Conservation (phyloP, 768 basidiomycete genomes). For the Multifurca ochricompacta region DNA sequence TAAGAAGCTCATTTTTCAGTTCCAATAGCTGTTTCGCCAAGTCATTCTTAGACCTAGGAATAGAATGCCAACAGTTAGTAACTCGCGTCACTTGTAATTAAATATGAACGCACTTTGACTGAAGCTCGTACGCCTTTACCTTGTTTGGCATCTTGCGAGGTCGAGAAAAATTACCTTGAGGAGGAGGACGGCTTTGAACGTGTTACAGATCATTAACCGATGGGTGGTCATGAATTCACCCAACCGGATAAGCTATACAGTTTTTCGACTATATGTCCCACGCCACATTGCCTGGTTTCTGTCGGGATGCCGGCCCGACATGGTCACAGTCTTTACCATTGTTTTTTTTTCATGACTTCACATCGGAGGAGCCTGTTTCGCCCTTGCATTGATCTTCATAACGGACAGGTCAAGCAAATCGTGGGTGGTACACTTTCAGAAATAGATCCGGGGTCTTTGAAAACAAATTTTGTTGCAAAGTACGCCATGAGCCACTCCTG, state of each 20-base stretch:
- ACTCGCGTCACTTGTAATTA: neutral
- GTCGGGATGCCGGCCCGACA: slow-evolving; percentile 1
- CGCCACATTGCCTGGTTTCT: slow-evolving; percentile 24
- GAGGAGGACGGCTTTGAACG: slow-evolving; percentile 26
- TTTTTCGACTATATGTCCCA: slow-evolving; percentile 38
- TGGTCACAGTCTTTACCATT: neutral
- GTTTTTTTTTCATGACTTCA: neutral
- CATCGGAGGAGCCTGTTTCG: slow-evolving; percentile 50
- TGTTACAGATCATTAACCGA: slow-evolving; percentile 25
- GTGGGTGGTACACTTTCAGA: slow-evolving; percentile 91
- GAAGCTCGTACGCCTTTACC: slow-evolving; percentile 95
- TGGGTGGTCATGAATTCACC: slow-evolving; percentile 28
- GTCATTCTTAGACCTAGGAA: slow-evolving; percentile 86
- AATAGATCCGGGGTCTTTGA: slow-evolving; percentile 45
- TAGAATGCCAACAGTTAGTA: neutral
- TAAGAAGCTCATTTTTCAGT: slow-evolving; percentile 91
- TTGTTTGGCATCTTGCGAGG: slow-evolving; percentile 71
- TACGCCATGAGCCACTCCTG: slow-evolving; percentile 29
- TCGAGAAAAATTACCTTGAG: slow-evolving; percentile 32
- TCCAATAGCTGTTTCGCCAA: slow-evolving; percentile 89
- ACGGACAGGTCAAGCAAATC: slow-evolving; percentile 95
- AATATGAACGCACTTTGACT: slow-evolving; percentile 68
- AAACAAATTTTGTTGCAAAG: slow-evolving; percentile 91
- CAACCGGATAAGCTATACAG: slow-evolving; percentile 31
- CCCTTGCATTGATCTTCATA: slow-evolving; percentile 96